Conservation (phyloP, 768 basidiomycete species). For the Boletus edulis region DNA sequence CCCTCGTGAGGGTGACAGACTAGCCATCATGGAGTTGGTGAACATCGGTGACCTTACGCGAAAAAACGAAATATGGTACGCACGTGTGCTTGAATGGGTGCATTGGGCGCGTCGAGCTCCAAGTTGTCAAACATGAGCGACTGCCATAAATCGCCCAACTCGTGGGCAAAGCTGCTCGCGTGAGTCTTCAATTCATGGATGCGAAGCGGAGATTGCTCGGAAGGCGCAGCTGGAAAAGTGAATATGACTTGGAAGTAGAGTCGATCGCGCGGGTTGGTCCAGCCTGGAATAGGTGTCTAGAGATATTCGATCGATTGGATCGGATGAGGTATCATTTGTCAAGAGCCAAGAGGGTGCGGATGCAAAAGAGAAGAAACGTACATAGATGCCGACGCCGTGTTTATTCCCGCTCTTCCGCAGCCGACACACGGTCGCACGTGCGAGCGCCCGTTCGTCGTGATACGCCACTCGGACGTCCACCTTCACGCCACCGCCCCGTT, state of each 20-base stretch:
- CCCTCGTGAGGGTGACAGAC: slow-evolving; percentile 30
- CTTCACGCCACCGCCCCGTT: slow-evolving; percentile 9
- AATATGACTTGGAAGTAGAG: slow-evolving; percentile 30
- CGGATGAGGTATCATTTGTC: not conserved
- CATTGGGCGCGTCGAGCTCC: slow-evolving; percentile 21
- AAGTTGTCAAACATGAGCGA: slow-evolving; percentile 29
- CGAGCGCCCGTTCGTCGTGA: slow-evolving; percentile 17
- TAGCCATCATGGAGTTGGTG: slow-evolving; percentile 4
- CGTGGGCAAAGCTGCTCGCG: slow-evolving; percentile 30
- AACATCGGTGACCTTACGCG: not conserved
- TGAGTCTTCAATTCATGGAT: slow-evolving; percentile 30
- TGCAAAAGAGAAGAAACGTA: not conserved
- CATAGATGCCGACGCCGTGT: slow-evolving; percentile 39
- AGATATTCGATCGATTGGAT: not conserved
- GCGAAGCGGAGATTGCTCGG: slow-evolving; percentile 11
- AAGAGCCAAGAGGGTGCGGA: not conserved
- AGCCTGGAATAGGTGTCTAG: slow-evolving; percentile 15
- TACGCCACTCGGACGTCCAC: slow-evolving; percentile 35
- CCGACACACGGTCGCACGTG: slow-evolving; percentile 31
- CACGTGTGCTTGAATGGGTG: slow-evolving; percentile 29
- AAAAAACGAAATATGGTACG: not conserved
- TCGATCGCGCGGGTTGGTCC: slow-evolving; percentile 6
- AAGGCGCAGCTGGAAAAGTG: slow-evolving; percentile 25
- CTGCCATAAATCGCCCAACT: slow-evolving; percentile 26
- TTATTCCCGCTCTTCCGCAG: slow-evolving; percentile 25